Base-by-base conservation (phyloP, 1,139 yeast species). In the Wickerhamiella infanticola region DNA sequence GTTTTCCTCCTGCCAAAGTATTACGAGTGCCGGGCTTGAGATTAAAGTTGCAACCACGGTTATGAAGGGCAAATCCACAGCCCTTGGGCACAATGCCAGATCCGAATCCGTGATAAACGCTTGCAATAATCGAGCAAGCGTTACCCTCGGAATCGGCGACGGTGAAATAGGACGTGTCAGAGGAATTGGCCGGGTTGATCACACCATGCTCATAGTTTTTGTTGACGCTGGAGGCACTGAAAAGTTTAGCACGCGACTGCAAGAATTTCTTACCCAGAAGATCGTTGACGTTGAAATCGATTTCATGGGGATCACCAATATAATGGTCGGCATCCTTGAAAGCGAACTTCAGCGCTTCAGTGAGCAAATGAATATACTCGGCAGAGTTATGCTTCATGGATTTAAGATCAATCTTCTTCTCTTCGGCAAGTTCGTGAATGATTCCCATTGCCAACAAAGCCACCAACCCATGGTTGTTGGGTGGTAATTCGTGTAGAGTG, bases 101-200 rank as follows among this genome's bases (percentile, higher is more conserved):
- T 3, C 94, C 94, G 63, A 82, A 83, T 3, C 73, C 70, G 50
- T 74, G 74, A 57, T 77, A 83, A 3, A 82, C 76, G 0, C 93
- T 81, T 55, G 81, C 81, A 52, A 83, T 82, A 56, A 82, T 82
- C 3, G 90, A 81, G 53, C 88, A 81, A 5, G 88, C 90, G 56
- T 82, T 81, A 2, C 94, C 94, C 40, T 77, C 75, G 4, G 67
- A 57, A 58, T 83, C 94, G 1, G 81, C 66, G 1, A 73, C 84
- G 0, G 85, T 69, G 54, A 81, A 75, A 57, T 83, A 83, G 3
- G 81, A 84, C 0, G 94, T 83, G 55, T 83, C 94, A 0, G 86
- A 78, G 2, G 52, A 49, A 60, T 74, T 73, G 53, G 72, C 68
- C 2, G 79, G 75, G 53, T 78, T 75, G 11, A 90, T 82, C 24